Evolutionary conservation across 441 rosid species (phyloP).

Genomic region (Euphorbia corollata): DNA sequence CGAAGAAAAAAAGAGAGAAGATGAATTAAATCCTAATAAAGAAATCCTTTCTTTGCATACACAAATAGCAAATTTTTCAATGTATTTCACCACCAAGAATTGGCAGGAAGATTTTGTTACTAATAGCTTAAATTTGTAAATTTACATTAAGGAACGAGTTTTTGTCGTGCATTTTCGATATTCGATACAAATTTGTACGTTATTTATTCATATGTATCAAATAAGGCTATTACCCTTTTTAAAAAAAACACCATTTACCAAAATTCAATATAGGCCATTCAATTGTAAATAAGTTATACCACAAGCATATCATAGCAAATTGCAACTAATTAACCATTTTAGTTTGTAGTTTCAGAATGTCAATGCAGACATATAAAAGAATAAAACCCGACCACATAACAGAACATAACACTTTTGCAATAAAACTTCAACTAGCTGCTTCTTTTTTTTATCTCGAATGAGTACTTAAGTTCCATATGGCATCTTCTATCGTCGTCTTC

Average conservation of each 20-base stretch:
- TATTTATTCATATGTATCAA: too few species aligned
- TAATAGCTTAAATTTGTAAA: background rate
- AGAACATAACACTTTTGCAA: background rate
- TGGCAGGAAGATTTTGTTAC: background rate
- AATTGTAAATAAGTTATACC: too few species aligned
- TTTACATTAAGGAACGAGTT: too few species aligned
- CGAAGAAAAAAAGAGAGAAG: too few species aligned
- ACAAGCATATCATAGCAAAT: too few species aligned
- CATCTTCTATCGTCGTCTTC: conserved; percentile 49
- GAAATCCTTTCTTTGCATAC: too few species aligned
- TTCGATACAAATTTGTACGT: too few species aligned
- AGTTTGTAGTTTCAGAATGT: conserved; percentile 16
- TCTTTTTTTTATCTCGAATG: conserved; percentile 42
- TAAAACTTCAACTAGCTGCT: conserved; percentile 22
- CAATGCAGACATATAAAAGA: conserved; percentile 7
- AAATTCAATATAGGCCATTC: too few species aligned
- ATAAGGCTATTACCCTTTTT: too few species aligned
- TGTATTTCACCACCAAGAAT: background rate
- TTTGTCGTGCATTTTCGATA: too few species aligned
- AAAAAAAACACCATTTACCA: too few species aligned
- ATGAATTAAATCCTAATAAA: too few species aligned
- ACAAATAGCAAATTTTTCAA: background rate
- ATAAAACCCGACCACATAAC: background rate
- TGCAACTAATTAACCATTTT: background rate
- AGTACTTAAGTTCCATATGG: conserved; percentile 47